Conservation (phyloP, 192 early-diverging fungal species). For the Diversispora eburnea region DNA sequence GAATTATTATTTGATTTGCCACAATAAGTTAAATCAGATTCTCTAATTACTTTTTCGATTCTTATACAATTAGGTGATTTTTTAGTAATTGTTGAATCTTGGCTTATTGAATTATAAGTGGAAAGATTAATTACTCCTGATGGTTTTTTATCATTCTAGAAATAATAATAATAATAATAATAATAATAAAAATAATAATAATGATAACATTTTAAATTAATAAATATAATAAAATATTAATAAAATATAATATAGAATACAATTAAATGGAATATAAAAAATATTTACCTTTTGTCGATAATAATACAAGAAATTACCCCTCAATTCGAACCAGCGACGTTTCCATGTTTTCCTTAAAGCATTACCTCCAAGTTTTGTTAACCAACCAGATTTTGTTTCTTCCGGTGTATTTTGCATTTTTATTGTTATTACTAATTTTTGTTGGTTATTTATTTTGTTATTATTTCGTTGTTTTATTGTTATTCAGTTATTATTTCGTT, state of each 20-base stretch:
- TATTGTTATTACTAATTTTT: too few species aligned
- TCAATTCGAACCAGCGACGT: slow-evolving; percentile 24
- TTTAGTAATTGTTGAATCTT: slow-evolving; percentile 19
- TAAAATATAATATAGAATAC: not conserved
- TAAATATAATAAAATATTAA: not conserved
- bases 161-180: not conserved
- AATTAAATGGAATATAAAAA: not conserved
- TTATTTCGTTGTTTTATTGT: too few species aligned
- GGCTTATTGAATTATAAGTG: slow-evolving; percentile 15
- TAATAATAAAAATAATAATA: not conserved
- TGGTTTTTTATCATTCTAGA: slow-evolving; percentile 15
- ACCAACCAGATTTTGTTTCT: slow-evolving; percentile 25
- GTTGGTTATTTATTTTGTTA: too few species aligned
- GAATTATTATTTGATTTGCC: not conserved
- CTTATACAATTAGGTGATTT: slow-evolving; percentile 28
- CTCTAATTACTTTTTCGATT: slow-evolving; percentile 16
- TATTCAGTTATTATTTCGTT: too few species aligned
- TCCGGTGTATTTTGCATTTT: not conserved
- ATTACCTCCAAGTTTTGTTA: slow-evolving; percentile 27
- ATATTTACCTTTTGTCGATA: slow-evolving; percentile 27
- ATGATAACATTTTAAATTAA: not conserved
- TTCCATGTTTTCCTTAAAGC: slow-evolving; percentile 30
- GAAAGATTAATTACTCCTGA: slow-evolving; percentile 22
- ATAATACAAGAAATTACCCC: slow-evolving; percentile 25
- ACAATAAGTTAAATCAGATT: slow-evolving; percentile 19